Evolutionary conservation across 164 flowering plant genomes (phyloP).

Genomic region (Akebia trifoliata): DNA sequence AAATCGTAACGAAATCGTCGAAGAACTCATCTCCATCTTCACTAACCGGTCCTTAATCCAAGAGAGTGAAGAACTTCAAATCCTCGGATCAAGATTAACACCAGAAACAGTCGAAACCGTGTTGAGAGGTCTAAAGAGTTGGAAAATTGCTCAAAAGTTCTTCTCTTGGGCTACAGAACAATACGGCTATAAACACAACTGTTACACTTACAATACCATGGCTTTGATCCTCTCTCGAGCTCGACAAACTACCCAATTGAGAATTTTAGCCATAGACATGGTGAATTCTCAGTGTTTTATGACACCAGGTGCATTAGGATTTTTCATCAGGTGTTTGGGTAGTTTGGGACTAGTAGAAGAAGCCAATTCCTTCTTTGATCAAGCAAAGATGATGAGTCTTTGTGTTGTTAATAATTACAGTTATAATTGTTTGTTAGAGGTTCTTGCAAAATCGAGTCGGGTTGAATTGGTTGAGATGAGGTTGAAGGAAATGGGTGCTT

Average conservation of each 20-base stretch:
- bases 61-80: slow-evolving; percentile 28
- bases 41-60: slow-evolving; percentile 24
- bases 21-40: slow-evolving; percentile 39
- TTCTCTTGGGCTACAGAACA: slow-evolving; percentile 72
- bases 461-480: slow-evolving; percentile 53
- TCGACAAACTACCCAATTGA: slow-evolving; percentile 49
- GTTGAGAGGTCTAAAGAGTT: slow-evolving; percentile 38
- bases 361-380: slow-evolving; percentile 60
- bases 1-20: slow-evolving; percentile 6
- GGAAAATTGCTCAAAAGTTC: slow-evolving; percentile 52
- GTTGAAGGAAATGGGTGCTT: slow-evolving; percentile 56
- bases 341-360: slow-evolving; percentile 53
- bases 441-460: slow-evolving; percentile 35
- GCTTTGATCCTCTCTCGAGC: slow-evolving; percentile 60
- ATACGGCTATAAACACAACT: slow-evolving; percentile 46
- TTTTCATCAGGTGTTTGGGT: slow-evolving; percentile 71
- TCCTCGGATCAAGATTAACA: slow-evolving; percentile 37
- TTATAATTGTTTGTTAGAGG: slow-evolving; percentile 78
- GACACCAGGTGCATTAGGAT: slow-evolving; percentile 76
- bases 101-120: slow-evolving; percentile 53
- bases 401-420: slow-evolving; percentile 61
- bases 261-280: slow-evolving; percentile 33
- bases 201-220: slow-evolving; percentile 77
- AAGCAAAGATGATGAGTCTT: slow-evolving; percentile 34
- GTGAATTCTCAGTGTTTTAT: slow-evolving; percentile 36